Conservation (phyloP, 768 basidiomycete species). For the Stropharia rugosoannulata region DNA sequence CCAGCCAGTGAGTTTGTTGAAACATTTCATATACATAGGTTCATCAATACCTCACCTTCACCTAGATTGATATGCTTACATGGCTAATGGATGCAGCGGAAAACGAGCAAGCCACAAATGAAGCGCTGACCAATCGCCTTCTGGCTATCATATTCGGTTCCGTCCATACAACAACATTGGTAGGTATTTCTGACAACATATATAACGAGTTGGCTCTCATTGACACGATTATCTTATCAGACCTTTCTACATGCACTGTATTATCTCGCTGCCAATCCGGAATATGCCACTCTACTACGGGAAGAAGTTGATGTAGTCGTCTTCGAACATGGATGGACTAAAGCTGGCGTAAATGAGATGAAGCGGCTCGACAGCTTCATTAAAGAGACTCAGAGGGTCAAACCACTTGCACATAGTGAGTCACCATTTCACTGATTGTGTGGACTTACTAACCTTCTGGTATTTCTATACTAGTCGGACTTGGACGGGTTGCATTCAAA, state of each 20-base stretch:
- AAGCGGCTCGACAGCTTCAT: conserved; percentile 43
- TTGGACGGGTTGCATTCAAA: conserved; percentile 24
- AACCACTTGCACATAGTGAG: conserved; percentile 21
- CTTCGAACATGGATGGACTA: conserved; percentile 37
- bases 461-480: conserved; percentile 12
- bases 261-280: conserved; percentile 26
- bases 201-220: neutral
- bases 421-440: neutral
- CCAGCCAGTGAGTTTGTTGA: neutral
- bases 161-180: conserved; percentile 40
- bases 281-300: conserved; percentile 11
- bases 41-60: neutral
- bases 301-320: conserved; percentile 28
- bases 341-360: conserved; percentile 37
- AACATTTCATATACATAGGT: neutral
- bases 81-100: conserved; percentile 26
- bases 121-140: conserved; percentile 24
- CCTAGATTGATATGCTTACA: conserved; percentile 18
- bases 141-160: conserved; percentile 40
- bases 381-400: conserved; percentile 36
- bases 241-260: conserved; percentile 28
- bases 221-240: conserved; percentile 1
- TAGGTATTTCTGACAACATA: conserved; percentile 12
- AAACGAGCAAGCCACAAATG: conserved; percentile 19
- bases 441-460: neutral